Evolutionary conservation across 768 basidiomycete species (phyloP), one percentile per base, ranked within the genome.

Genomic region (Mycena latifolia): DNA sequence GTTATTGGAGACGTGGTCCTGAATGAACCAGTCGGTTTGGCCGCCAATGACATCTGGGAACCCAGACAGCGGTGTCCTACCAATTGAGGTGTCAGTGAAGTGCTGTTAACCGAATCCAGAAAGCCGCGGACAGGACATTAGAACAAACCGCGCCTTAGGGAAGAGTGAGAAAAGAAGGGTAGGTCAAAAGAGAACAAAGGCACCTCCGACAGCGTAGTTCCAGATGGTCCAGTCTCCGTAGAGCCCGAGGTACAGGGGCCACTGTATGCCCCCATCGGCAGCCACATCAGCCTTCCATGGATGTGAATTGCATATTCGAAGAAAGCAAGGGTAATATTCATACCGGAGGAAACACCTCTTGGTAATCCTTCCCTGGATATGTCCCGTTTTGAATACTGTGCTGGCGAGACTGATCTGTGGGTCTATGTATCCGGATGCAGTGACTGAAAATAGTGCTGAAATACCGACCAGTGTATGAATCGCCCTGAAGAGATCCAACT

Each of bases 81-180:
- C 27, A 17, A 31, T 20, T 51, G 37, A 37, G 6, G 28, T 28
- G 18, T 58, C 9, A 43, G 11, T 35, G 14, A 35, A 9, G n/a
- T 20, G 28, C 5, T 50, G 24, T 18, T 15, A 39, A 33, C 9
- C 20, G 2, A 24, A 27, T 37, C 12, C 24, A 43, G 20, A 55
- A 47, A 46, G 11, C 12, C 17, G 29, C 58, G n/a, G 12, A 70
- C 62, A 69, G 33, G 50, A 29, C 61, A 29, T 72, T 70, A 17
- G 66, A 68, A 55, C 73, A 74, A n/a, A 74, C 73, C 11, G 73
- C 71, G 6, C 73, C 73, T n/a, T n/a, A n/a, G n/a, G n/a, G n/a
- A n/a, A n/a, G n/a, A n/a, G n/a, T n/a, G n/a, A n/a, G n/a, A n/a
- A n/a, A n/a, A n/a, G n/a, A n/a, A n/a, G n/a, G n/a, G n/a, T n/a